A percentile compares a stretch with the other conserved stretches of the same genome.
These are phyloP conservation scores for Termitomyces sp. DNA, from an alignment of 768 basidiomycete genomes.

Conservation along the genomic window DNA sequence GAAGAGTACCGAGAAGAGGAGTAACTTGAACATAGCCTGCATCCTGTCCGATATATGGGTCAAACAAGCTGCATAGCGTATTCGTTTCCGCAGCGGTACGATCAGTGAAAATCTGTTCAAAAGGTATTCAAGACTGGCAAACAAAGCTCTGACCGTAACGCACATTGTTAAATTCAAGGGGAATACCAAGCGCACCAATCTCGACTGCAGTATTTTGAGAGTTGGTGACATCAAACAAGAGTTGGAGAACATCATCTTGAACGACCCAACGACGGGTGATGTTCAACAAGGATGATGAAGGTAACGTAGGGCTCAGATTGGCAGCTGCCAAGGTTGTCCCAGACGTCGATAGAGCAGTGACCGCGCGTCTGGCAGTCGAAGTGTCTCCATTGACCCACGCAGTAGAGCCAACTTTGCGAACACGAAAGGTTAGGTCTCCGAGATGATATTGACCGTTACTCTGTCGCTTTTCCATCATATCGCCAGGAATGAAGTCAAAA, in stretches of 20 bases:
- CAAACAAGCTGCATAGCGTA: slow-evolving; percentile 45
- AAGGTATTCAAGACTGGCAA: background rate
- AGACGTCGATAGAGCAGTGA: slow-evolving; percentile 31
- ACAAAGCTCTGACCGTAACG: slow-evolving; percentile 7
- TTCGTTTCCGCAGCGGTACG: slow-evolving; percentile 48
- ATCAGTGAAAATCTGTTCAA: slow-evolving; percentile 44
- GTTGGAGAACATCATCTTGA: slow-evolving; percentile 31
- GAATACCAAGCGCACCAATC: slow-evolving; percentile 47
- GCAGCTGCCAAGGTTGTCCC: slow-evolving; percentile 44
- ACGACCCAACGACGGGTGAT: slow-evolving; percentile 49
- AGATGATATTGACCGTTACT: slow-evolving; percentile 47
- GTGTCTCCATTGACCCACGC: slow-evolving; percentile 43
- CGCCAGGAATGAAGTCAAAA: slow-evolving; percentile 48
- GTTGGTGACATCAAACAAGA: slow-evolving; percentile 48
- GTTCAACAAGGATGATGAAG: slow-evolving; percentile 35
- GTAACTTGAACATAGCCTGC: slow-evolving; percentile 49
- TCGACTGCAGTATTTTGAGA: slow-evolving; percentile 40
- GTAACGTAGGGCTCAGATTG: slow-evolving; percentile 42
- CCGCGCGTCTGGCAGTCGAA: slow-evolving; percentile 31
- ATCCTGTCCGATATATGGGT: slow-evolving; percentile 51
- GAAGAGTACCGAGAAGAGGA: slow-evolving; percentile 48
- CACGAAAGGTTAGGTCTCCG: slow-evolving; percentile 50
- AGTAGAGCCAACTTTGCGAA: slow-evolving; percentile 36
- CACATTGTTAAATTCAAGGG: slow-evolving; percentile 53
- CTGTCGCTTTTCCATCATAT: slow-evolving; percentile 42